Base-by-base conservation (phyloP, 1,284 basidiomycete species). In the Ceratobasidium sp. region DNA sequence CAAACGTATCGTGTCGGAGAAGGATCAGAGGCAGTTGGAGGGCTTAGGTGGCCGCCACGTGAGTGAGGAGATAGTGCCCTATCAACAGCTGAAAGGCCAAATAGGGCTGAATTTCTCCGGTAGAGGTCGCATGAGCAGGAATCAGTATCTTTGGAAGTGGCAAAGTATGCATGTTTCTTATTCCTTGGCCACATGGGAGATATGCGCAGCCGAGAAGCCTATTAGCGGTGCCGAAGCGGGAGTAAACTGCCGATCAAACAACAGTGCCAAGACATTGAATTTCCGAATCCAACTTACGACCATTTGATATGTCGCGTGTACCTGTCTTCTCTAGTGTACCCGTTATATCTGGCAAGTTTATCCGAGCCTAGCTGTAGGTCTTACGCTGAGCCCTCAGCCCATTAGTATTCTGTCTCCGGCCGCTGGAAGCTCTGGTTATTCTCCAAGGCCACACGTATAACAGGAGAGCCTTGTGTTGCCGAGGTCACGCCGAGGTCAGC, bases 221-320 rank as follows among this genome's bases (percentile, higher is more conserved):
- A 58, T 58, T 41, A 61, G n/a, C 58, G 58, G 13, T n/a, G 19
- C 34, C 34, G 56, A 39, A 59, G 56, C 56, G 16, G 16, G 31
- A 34, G 37, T 22, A 7, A 22, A n/a, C 31, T 14, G 58, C 58
- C 39, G 58, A 61, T 61, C 34, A 41, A 13, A 11, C 39, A 19
- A 34, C 39, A 27, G 39, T 22, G 58, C 58, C 58, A 61, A 61
- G 58, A 61, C 58, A 37, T 41, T 27, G n/a, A 61, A 61, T 41
- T 61, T 41, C 58, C 58, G 7, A 41, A 41, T 61, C 11, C 43
- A 61, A 24, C 31, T 31, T 41, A 41, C 58, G 39, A 41, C 8
- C 8, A 39, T 39, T n/a, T 24, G 19, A 41, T 41, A 41, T n/a
- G 39, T 39, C 19, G 34, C 13, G 31, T 19, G 56, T 14, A 22